These are phyloP conservation scores for Solanum habrochaites DNA, from an alignment of 257 asterid species.

Conservation along the genomic window DNA sequence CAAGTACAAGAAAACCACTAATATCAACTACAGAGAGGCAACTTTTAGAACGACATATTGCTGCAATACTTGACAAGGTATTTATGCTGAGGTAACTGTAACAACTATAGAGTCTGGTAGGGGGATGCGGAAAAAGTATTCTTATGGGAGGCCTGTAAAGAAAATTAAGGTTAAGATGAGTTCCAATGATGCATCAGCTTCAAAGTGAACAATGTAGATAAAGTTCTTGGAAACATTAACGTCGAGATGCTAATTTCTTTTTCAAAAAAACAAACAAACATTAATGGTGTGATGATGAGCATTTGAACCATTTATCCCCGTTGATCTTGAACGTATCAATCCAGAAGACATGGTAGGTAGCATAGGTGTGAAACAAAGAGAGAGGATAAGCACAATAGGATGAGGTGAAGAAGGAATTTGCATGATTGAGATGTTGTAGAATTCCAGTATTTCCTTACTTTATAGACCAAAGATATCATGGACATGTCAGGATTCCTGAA, in stretches of 20 bases:
- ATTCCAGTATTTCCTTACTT: neutral
- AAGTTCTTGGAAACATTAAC: neutral
- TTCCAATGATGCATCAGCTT: neutral
- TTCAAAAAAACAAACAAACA: neutral
- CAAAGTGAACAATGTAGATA: neutral
- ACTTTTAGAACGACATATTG: slow-evolving; percentile 69
- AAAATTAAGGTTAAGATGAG: neutral
- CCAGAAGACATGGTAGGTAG: neutral
- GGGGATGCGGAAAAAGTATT: neutral
- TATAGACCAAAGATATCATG: neutral
- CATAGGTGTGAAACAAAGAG: neutral
- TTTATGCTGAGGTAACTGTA: neutral
- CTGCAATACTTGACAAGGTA: slow-evolving; percentile 90
- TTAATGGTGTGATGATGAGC: neutral
- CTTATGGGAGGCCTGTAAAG: neutral
- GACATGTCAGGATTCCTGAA: neutral
- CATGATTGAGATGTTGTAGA: neutral
- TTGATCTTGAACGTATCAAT: neutral
- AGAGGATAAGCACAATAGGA: neutral
- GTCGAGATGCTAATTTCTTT: too few relatives aligned
- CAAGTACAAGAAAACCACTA: slow-evolving; percentile 69
- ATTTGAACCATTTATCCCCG: neutral
- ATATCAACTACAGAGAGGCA: slow-evolving; percentile 79
- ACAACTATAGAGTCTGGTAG: neutral
- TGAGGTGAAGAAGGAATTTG: neutral